Evolutionary conservation across 805 yeast genomes (phyloP).

Genomic region (Nakazawaea ambrosiae): DNA sequence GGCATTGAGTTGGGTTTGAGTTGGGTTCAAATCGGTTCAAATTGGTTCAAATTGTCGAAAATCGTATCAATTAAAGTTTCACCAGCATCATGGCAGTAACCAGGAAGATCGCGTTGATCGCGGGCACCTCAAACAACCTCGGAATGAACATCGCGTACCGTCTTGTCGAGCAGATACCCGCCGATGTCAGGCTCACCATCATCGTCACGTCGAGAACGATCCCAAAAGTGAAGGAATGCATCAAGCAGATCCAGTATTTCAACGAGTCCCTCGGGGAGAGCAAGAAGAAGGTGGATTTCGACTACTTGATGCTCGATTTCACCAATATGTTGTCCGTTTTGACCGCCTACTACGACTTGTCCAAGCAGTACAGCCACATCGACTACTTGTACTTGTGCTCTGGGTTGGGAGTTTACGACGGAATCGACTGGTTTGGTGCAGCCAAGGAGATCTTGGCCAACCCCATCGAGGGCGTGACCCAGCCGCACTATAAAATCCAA

Average conservation of each 20-base stretch:
- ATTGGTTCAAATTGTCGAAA: too few relatives aligned
- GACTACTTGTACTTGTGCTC: slow-evolving; percentile 84
- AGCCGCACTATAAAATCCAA: slow-evolving; percentile 82
- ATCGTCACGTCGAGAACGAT: slow-evolving; percentile 87
- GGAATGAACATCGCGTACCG: slow-evolving; percentile 85
- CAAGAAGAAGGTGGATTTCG: slow-evolving; percentile 57
- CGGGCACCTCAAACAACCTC: slow-evolving; percentile 50
- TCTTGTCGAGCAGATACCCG: slow-evolving; percentile 53
- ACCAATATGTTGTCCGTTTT: slow-evolving; percentile 81
- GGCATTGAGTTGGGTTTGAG: too few relatives aligned
- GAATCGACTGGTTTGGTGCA: slow-evolving; percentile 84
- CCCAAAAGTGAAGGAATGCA: slow-evolving; percentile 75
- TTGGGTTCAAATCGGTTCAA: too few relatives aligned
- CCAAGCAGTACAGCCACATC: slow-evolving; percentile 53
- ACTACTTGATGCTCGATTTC: slow-evolving; percentile 85
- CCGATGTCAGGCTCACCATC: slow-evolving; percentile 55
- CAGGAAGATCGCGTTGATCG: slow-evolving; percentile 25
- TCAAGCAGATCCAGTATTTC: slow-evolving; percentile 46
- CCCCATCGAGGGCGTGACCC: slow-evolving; percentile 81
- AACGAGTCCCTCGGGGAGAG: slow-evolving; percentile 23
- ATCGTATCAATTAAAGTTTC: too few relatives aligned
- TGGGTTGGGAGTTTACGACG: slow-evolving; percentile 81
- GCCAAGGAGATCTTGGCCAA: slow-evolving; percentile 52
- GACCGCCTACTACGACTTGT: slow-evolving; percentile 65
- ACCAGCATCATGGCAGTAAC: too few relatives aligned